These are phyloP conservation scores for Corniculantispora saksenae DNA, from an alignment of 2,329 filamentous ascomycete genomes.

Conservation along the genomic window DNA sequence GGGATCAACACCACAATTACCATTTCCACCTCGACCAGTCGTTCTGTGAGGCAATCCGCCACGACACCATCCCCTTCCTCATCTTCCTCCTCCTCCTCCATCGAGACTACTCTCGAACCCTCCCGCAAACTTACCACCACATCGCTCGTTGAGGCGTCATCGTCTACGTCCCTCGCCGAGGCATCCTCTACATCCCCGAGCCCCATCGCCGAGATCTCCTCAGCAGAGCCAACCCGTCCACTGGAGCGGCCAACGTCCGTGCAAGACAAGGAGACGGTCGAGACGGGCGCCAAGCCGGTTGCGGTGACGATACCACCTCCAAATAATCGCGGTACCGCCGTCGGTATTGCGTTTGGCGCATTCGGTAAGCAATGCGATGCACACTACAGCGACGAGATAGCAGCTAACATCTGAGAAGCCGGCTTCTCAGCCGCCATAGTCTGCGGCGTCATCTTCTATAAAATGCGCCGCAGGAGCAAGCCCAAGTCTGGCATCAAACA, in stretches of 20 bases:
- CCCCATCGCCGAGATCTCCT: background rate
- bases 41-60: background rate
- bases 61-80: background rate
- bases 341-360: background rate
- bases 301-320: background rate
- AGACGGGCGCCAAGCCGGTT: background rate
- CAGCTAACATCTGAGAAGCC: background rate
- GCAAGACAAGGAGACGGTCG: background rate
- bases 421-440: background rate
- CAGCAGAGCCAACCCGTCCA: background rate
- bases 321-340: background rate
- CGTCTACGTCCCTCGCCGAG: background rate
- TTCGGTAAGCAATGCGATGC: background rate
- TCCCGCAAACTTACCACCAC: no score
- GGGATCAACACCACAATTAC: background rate
- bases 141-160: background rate
- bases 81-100: background rate
- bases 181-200: background rate
- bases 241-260: background rate
- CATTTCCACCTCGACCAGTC: background rate
- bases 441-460: background rate
- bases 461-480: background rate
- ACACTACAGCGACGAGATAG: background rate
- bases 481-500: constrained; percentile 1
- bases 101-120: background rate